Conservation (phyloP, 2,329 filamentous ascomycete genomes). For the Bipolaris oryzae region DNA sequence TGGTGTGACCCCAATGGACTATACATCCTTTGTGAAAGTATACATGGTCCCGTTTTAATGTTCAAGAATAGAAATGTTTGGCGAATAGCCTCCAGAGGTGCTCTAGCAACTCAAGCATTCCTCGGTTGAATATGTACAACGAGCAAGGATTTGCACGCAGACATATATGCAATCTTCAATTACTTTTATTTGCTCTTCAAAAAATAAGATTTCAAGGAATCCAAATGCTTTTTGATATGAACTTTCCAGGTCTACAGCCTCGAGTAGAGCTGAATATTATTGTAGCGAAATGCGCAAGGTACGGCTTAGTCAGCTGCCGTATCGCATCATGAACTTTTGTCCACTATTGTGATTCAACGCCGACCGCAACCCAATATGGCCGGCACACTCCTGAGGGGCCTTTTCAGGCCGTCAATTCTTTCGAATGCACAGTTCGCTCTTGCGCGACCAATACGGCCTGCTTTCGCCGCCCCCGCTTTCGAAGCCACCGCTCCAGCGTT, state of each 20-base stretch:
- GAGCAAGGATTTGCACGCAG: neutral
- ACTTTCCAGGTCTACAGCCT: neutral
- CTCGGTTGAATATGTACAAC: neutral
- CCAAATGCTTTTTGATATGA: too few relatives aligned
- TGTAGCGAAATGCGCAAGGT: neutral
- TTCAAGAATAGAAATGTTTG: too few relatives aligned
- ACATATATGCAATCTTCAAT: neutral
- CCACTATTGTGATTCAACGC: neutral
- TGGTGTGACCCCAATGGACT: neutral
- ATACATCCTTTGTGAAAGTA: neutral
- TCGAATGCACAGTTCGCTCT: constrained; percentile 21
- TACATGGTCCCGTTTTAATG: neutral
- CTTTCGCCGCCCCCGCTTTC: constrained; percentile 27
- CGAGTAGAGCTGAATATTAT: neutral
- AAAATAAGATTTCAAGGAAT: neutral
- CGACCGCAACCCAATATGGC: constrained; percentile 42
- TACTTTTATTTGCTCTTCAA: neutral
- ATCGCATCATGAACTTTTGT: constrained; percentile 22
- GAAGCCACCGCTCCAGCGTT: constrained; percentile 28
- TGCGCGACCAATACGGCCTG: constrained; percentile 23
- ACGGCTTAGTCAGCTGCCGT: constrained; percentile 18
- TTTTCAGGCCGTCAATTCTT: constrained; percentile 46
- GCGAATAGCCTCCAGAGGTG: too few relatives aligned
- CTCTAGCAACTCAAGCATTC: neutral
- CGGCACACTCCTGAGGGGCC: constrained; percentile 47